Base-by-base conservation (phyloP, 2,329 filamentous ascomycete species). In the Penicillium sp. region DNA sequence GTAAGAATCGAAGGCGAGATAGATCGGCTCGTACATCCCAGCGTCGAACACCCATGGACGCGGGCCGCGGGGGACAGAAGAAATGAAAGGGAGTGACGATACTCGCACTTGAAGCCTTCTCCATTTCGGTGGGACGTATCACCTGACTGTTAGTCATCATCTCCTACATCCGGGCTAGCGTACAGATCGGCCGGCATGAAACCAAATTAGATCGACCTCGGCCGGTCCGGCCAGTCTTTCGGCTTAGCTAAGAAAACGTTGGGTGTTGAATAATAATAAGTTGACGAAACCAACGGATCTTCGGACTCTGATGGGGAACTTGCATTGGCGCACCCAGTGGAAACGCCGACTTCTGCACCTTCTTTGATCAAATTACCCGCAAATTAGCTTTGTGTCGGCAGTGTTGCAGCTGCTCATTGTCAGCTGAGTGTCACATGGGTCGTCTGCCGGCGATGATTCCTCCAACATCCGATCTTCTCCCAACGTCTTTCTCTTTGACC, bases 11-110 rank as follows among this genome's bases (percentile, higher is more conserved):
- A 66, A 63, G 35, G 66, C 61, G 51, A 68, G 60, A 52, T 66
- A 63, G 38, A 70, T 55, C 47, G 66, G 62, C 57, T 69, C 67
- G 59, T 67, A 65, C 61, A 64, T 69, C 57, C 67, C 66, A 62
- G 54, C 59, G 57, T 61, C 55, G 48, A 52, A 35, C 27, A 53
- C 52, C 59, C 59, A 62, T 60, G 45, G 54, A 57, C 49, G 47
- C 47, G 52, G 54, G 50, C 32, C 38, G 48, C 39, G 45, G 32
- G n/a, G 37, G 37, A 38, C 30, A 17, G 32, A 33, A n/a, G 25
- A 30, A 32, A 27, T 26, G 15, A 35, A 38, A 20, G 14, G 26
- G 34, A 20, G 36, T 35, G 32, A 35, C 35, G 44, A 35, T 22
- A 38, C 33, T 33, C 23, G 11, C 13, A 26, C 29, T 26, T 32